phyloP scores from a whole-genome alignment of 2,329 filamentous ascomycete species.

The Rhinocladiella mackenziei region DNA sequence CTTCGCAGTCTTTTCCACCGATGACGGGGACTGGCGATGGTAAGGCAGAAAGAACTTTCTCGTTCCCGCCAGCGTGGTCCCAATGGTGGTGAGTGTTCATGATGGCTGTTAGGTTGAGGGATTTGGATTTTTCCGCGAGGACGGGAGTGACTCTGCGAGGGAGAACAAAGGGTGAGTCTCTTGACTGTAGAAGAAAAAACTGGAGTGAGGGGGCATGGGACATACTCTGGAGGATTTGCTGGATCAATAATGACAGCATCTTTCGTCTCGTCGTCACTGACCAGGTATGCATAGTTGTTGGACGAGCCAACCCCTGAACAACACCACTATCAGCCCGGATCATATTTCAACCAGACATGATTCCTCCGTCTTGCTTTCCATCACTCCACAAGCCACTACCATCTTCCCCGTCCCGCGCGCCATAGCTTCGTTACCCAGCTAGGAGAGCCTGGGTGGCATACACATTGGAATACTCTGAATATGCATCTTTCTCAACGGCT shows the following conservation, averaged over 20 bases:
- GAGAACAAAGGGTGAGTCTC: background rate
- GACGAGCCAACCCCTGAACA: constrained; percentile 35
- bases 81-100: constrained; percentile 97
- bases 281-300: constrained; percentile 53
- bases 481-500: constrained; percentile 41
- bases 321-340: constrained; percentile 23
- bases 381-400: no score
- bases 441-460: constrained; percentile 33
- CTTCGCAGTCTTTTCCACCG: constrained; percentile 79
- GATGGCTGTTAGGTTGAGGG: constrained; percentile 79
- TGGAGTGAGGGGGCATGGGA: constrained; percentile 7
- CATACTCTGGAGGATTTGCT: constrained; percentile 49
- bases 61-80: constrained; percentile 92
- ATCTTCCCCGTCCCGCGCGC: background rate
- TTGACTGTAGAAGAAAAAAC: background rate
- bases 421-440: no score
- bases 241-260: constrained; percentile 51
- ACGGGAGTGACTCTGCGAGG: constrained; percentile 19
- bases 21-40: constrained; percentile 68
- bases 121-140: constrained; percentile 63
- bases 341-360: constrained; percentile 31
- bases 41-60: constrained; percentile 59
- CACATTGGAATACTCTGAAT: constrained; percentile 53
- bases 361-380: background rate
- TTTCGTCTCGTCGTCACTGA: constrained; percentile 48